Evolutionary conservation across 176 grass and related monocot genomes (phyloP).

Genomic region (Aegilops bicornis): DNA sequence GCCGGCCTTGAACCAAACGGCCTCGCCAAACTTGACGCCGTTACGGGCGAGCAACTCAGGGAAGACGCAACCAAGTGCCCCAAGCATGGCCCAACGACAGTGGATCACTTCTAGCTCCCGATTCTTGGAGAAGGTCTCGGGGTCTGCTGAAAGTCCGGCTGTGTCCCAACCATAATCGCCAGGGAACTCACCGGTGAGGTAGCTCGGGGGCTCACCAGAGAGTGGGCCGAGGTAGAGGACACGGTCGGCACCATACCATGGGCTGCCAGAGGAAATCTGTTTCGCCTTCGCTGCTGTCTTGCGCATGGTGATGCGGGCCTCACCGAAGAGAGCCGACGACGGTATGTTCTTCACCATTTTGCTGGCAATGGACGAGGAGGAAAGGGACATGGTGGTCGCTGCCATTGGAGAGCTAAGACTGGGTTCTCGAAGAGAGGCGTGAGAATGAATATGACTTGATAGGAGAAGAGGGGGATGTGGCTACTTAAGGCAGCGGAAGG

Average conservation of each 20-base stretch:
- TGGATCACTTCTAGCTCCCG: background rate
- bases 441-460: background rate
- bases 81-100: background rate
- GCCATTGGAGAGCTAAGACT: background rate
- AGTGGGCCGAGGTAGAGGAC: background rate
- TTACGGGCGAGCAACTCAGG: background rate
- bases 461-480: background rate
- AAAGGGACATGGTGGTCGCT: background rate
- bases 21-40: background rate
- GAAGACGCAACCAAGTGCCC: background rate
- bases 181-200: background rate
- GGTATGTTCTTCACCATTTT: background rate
- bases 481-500: background rate
- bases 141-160: background rate
- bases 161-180: constrained; percentile 5
- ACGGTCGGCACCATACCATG: background rate
- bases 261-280: background rate
- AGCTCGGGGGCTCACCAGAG: background rate
- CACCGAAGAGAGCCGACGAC: background rate
- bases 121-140: background rate
- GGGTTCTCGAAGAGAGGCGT: background rate
- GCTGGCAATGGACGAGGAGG: background rate
- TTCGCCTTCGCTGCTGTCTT: background rate
- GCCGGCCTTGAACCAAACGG: background rate
- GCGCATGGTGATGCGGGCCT: background rate